phyloP scores from a whole-genome alignment of 2,329 filamentous ascomycete genomes.

The Juglanconis oblonga region DNA sequence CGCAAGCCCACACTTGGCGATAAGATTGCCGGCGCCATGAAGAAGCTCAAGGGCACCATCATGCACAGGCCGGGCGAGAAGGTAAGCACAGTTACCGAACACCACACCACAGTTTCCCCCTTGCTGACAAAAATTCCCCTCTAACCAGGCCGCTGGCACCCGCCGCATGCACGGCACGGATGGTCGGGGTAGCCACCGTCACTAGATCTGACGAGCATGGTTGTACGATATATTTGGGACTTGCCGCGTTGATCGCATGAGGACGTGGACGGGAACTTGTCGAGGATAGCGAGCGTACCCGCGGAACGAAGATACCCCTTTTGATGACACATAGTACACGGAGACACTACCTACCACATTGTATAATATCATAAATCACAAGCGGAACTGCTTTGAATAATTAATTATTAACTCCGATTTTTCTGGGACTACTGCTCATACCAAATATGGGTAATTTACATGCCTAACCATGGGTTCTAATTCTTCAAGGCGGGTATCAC shows the following conservation, averaged over 20 bases:
- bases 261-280: neutral
- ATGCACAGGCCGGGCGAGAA: constrained; percentile 69
- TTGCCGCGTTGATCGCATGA: neutral
- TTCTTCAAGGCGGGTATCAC: too few relatives aligned
- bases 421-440: too few relatives aligned
- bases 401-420: too few relatives aligned
- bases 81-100: constrained; percentile 37
- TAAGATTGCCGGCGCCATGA: constrained; percentile 73
- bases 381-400: too few relatives aligned
- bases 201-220: neutral
- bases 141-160: constrained; percentile 65
- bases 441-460: too few relatives aligned
- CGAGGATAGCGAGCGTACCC: constrained; percentile 7
- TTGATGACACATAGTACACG: neutral
- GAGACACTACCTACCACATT: too few relatives aligned
- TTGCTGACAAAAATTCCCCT: constrained; percentile 6
- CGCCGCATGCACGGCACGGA: constrained; percentile 73
- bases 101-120: constrained; percentile 5
- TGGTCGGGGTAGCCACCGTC: constrained; percentile 54
- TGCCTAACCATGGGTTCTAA: too few relatives aligned
- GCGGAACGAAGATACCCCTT: constrained; percentile 16
- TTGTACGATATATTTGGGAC: neutral
- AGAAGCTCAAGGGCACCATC: constrained; percentile 69
- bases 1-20: constrained; percentile 69
- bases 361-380: too few relatives aligned